Conservation (phyloP, 2,329 filamentous ascomycete species). For the Penicillium sp. region DNA sequence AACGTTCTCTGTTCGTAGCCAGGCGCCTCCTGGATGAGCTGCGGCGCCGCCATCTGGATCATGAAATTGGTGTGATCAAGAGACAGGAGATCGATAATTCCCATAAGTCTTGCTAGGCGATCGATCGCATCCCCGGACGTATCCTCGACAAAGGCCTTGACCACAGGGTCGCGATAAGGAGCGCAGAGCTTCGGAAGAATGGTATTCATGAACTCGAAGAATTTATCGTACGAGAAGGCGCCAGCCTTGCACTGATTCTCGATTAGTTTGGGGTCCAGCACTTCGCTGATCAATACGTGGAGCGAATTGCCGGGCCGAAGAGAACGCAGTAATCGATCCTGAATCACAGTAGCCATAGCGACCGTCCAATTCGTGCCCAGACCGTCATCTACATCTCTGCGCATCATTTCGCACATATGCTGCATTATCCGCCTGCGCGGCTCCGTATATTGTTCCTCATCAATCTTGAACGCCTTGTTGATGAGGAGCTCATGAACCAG, state of each 20-base stretch:
- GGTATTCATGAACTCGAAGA: conserved; percentile 55
- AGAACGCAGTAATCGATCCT: conserved; percentile 52
- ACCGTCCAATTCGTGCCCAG: conserved; percentile 53
- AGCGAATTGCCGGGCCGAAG: conserved; percentile 54
- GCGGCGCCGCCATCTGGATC: conserved; percentile 52
- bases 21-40: conserved; percentile 52
- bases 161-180: conserved; percentile 53
- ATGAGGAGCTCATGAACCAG: conserved; percentile 57
- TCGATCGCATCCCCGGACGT: conserved; percentile 50
- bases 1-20: conserved; percentile 56
- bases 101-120: conserved; percentile 53
- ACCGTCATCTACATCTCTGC: conserved; percentile 48
- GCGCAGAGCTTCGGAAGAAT: conserved; percentile 58
- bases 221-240: conserved; percentile 55
- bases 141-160: conserved; percentile 49
- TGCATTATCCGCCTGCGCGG: conserved; percentile 51
- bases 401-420: conserved; percentile 52
- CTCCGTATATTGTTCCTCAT: conserved; percentile 42
- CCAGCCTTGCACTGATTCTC: conserved; percentile 51
- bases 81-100: conserved; percentile 54
- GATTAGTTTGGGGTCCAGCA: conserved; percentile 52
- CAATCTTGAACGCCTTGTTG: conserved; percentile 55
- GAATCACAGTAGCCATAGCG: conserved; percentile 58
- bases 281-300: conserved; percentile 52
- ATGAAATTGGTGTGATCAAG: conserved; percentile 60